Conservation (phyloP, 2,329 filamentous ascomycete genomes). For the Seiridium unicorne region DNA sequence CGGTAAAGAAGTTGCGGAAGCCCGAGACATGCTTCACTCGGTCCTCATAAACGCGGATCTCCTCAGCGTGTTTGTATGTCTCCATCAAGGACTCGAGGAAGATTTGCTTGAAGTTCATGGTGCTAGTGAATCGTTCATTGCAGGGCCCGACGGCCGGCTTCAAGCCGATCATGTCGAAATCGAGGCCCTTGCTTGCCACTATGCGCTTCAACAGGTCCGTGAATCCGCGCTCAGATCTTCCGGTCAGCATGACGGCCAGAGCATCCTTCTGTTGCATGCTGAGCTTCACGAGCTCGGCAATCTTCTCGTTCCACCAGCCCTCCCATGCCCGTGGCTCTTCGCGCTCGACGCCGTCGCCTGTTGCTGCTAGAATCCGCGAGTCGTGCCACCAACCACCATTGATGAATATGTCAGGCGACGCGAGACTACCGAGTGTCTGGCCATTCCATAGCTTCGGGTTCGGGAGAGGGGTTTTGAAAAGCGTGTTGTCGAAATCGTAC, state of each 20-base stretch:
- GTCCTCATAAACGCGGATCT: slow-evolving; percentile 75
- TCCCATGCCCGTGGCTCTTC: slow-evolving; percentile 85
- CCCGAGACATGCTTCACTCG: slow-evolving; percentile 67
- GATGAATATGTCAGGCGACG: slow-evolving; percentile 71
- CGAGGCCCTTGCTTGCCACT: slow-evolving; percentile 70
- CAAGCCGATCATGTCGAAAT: slow-evolving; percentile 85
- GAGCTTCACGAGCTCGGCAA: slow-evolving; percentile 76
- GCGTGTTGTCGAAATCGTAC: slow-evolving; percentile 97
- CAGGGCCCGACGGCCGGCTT: slow-evolving; percentile 83
- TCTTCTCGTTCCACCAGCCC: slow-evolving; percentile 95
- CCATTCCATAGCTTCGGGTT: slow-evolving; percentile 86
- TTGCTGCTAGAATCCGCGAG: slow-evolving; percentile 77
- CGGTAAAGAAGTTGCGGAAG: slow-evolving; percentile 81
- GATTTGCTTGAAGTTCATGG: slow-evolving; percentile 89
- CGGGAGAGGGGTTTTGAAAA: slow-evolving; percentile 88
- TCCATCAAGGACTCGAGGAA: slow-evolving; percentile 79
- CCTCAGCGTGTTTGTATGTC: slow-evolving; percentile 80
- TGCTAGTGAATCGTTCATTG: slow-evolving; percentile 74
- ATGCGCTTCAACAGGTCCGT: slow-evolving; percentile 80
- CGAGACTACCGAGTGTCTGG: slow-evolving; percentile 72
- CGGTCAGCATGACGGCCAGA: slow-evolving; percentile 83
- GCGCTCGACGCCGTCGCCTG: slow-evolving; percentile 75
- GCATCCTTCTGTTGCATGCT: slow-evolving; percentile 83
- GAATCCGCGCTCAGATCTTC: slow-evolving; percentile 76
- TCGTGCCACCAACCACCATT: slow-evolving; percentile 99